Conservation (phyloP, 495 filamentous ascomycete genomes). For the Pseudomonodictys pantanalensis region DNA sequence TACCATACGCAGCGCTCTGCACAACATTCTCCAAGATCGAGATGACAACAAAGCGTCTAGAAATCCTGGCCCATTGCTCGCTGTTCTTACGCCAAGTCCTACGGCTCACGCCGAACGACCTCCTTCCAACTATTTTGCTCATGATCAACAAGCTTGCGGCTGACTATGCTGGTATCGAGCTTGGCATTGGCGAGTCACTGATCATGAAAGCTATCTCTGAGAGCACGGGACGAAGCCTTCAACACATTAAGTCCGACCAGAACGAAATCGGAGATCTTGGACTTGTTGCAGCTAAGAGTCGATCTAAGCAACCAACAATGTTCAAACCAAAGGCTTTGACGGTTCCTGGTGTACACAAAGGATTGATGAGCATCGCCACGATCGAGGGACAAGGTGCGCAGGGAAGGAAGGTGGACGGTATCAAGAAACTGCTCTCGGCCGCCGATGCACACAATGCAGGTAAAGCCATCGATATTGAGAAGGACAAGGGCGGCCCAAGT, state of each 20-base stretch:
- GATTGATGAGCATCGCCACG: slow-evolving; percentile 83
- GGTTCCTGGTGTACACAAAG: slow-evolving; percentile 80
- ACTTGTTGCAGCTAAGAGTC: slow-evolving; percentile 89
- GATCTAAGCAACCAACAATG: slow-evolving; percentile 92
- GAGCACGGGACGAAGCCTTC: slow-evolving; percentile 80
- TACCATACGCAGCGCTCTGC: slow-evolving; percentile 93
- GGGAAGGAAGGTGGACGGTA: slow-evolving; percentile 83
- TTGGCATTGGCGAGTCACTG: slow-evolving; percentile 93
- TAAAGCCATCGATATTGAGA: slow-evolving; percentile 79
- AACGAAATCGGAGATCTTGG: slow-evolving; percentile 94
- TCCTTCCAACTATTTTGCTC: slow-evolving; percentile 81
- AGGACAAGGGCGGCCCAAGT: slow-evolving; percentile 89
- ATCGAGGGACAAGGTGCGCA: slow-evolving; percentile 84
- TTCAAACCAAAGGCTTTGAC: slow-evolving; percentile 94
- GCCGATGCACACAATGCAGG: slow-evolving; percentile 70
- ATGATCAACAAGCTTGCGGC: slow-evolving; percentile 98
- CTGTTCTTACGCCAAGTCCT: slow-evolving; percentile 90
- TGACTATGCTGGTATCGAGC: slow-evolving; percentile 91
- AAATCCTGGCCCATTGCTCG: slow-evolving; percentile 83
- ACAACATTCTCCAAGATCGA: slow-evolving; percentile 92
- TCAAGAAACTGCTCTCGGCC: slow-evolving; percentile 89
- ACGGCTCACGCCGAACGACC: slow-evolving; percentile 81
- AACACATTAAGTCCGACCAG: slow-evolving; percentile 88
- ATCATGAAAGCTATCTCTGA: slow-evolving; percentile 99
- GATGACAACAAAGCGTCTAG: slow-evolving; percentile 83